Conservation (phyloP, 148 eudicot genomes). For the Suaeda aralocaspica region DNA sequence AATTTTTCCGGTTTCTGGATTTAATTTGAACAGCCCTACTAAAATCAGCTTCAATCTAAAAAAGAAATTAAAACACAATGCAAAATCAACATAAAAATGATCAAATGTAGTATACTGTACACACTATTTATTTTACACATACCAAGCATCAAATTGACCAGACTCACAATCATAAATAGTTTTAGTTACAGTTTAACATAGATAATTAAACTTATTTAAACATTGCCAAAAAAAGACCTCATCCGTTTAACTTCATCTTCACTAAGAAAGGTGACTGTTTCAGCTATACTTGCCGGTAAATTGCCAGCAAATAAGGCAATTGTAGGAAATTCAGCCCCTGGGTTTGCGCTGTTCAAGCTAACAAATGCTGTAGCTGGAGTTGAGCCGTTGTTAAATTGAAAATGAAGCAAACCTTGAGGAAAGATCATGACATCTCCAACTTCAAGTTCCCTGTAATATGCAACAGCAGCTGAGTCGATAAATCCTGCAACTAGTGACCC, state of each 20-base stretch:
- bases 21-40: too few species aligned
- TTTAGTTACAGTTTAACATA: too few species aligned
- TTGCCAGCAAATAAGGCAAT: constrained; percentile 1
- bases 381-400: constrained; percentile 7
- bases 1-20: too few species aligned
- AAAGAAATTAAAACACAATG: too few species aligned
- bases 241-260: background rate
- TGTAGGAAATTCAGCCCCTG: background rate
- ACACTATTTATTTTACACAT: too few species aligned
- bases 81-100: too few species aligned
- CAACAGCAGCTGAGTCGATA: background rate
- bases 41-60: too few species aligned
- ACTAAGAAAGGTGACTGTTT: background rate
- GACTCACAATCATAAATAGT: too few species aligned
- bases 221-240: background rate
- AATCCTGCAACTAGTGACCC: constrained; percentile 6
- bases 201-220: background rate
- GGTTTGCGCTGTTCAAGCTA: constrained; percentile 6
- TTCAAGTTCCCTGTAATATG: background rate
- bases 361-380: constrained; percentile 6
- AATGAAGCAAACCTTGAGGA: constrained; percentile 1
- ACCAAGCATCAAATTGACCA: too few species aligned
- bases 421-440: constrained; percentile 11
- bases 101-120: too few species aligned
- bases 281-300: background rate